phyloP scores from a whole-genome alignment of 2,329 filamentous ascomycete genomes.

The Bipolaris victoriae region DNA sequence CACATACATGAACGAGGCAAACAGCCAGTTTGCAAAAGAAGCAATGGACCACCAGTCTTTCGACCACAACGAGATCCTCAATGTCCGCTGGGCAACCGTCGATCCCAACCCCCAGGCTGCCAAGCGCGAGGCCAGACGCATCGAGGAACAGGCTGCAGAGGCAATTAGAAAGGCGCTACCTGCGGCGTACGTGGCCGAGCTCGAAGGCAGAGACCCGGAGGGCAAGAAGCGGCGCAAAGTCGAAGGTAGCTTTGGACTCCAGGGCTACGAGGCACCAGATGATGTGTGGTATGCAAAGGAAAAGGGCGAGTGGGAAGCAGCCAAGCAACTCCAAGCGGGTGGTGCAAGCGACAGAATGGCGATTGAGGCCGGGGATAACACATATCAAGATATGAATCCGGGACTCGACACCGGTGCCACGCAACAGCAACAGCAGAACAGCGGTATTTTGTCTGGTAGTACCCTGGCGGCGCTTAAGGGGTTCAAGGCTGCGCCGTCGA shows the following conservation, averaged over 20 bases:
- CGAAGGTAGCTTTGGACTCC: slow-evolving; percentile 81
- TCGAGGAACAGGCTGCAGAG: slow-evolving; percentile 96
- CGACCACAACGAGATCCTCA: slow-evolving; percentile 90
- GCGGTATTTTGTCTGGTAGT: slow-evolving; percentile 79
- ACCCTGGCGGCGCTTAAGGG: slow-evolving; percentile 80
- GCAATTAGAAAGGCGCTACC: slow-evolving; percentile 88
- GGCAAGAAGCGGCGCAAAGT: slow-evolving; percentile 87
- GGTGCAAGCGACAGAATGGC: slow-evolving; percentile 61
- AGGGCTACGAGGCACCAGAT: slow-evolving; percentile 93
- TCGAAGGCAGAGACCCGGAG: slow-evolving; percentile 88
- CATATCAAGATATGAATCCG: slow-evolving; percentile 20
- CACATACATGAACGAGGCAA: slow-evolving; percentile 84
- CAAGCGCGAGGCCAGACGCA: slow-evolving; percentile 82
- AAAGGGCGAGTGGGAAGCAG: slow-evolving; percentile 68
- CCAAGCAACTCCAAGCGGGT: slow-evolving; percentile 64
- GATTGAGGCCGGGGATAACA: slow-evolving; percentile 53
- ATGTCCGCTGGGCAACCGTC: slow-evolving; percentile 95
- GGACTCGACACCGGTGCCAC: too few species aligned
- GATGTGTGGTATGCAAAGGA: slow-evolving; percentile 90
- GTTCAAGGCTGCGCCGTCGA: slow-evolving; percentile 50
- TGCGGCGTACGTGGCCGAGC: slow-evolving; percentile 87
- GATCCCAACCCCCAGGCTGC: slow-evolving; percentile 96
- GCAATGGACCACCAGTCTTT: slow-evolving; percentile 94
- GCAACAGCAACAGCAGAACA: slow-evolving; percentile 39
- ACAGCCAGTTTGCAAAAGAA: slow-evolving; percentile 63